Conservation (phyloP, 768 basidiomycete species). For the Daedaleopsis nitida region DNA sequence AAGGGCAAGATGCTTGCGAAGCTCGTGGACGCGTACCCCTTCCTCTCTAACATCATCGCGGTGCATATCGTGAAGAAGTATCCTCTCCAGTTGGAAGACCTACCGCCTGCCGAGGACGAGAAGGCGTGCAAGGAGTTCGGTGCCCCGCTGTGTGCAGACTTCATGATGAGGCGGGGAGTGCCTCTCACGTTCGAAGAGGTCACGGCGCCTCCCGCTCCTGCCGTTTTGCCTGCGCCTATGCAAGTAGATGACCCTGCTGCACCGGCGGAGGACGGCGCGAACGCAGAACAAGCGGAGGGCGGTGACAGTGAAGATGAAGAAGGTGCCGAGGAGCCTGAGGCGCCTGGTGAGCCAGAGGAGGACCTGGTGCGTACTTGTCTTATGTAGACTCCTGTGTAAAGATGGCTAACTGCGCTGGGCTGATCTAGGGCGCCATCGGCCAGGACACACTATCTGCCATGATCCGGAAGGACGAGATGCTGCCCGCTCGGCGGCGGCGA, state of each 20-base stretch:
- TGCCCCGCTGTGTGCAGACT: constrained; percentile 59
- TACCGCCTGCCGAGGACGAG: constrained; percentile 57
- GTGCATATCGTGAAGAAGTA: constrained; percentile 52
- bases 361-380: constrained; percentile 19
- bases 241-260: not conserved
- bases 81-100: constrained; percentile 51
- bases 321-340: not conserved
- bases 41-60: constrained; percentile 45
- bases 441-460: constrained; percentile 73
- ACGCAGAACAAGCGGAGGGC: constrained; percentile 3
- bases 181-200: constrained; percentile 1
- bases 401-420: not conserved
- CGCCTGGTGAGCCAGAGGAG: not conserved
- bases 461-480: constrained; percentile 73
- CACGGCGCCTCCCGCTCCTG: constrained; percentile 4
- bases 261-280: not conserved
- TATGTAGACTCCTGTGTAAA: constrained; percentile 6
- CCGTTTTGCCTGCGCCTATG: not conserved
- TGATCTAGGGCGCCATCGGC: constrained; percentile 60
- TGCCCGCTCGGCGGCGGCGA: constrained; percentile 58
- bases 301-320: constrained; percentile 1
- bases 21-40: constrained; percentile 50
- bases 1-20: constrained; percentile 69
- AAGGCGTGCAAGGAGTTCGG: constrained; percentile 45
- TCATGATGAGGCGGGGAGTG: constrained; percentile 22